Evolutionary conservation across 345 rosid genomes (phyloP).

Genomic region (Iberis pinnata): DNA sequence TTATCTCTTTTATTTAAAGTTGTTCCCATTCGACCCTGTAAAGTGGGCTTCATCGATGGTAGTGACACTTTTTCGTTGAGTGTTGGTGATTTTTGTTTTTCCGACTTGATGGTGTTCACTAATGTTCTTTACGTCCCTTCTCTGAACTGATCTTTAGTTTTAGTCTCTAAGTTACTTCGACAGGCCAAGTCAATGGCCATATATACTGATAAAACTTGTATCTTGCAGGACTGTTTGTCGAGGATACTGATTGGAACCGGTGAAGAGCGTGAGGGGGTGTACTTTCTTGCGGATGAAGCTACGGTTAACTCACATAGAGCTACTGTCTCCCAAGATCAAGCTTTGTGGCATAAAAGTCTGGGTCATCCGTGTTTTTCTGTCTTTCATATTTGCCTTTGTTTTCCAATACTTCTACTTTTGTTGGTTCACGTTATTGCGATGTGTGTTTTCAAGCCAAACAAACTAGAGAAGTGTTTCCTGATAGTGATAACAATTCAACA

Average conservation of each 20-base stretch:
- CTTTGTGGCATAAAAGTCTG: not conserved
- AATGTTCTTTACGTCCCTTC: not conserved
- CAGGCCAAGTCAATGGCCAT: not conserved
- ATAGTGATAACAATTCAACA: not conserved
- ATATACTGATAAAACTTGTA: not conserved
- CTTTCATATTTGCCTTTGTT: not conserved
- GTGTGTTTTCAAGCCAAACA: not conserved
- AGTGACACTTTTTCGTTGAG: not conserved
- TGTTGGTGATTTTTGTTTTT: not conserved
- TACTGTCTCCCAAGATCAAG: too few relatives aligned
- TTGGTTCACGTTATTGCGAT: not conserved
- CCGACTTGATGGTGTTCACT: not conserved
- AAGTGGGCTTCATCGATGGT: not conserved
- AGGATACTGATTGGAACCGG: not conserved
- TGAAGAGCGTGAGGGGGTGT: not conserved
- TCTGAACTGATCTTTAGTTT: not conserved
- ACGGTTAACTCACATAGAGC: too few relatives aligned
- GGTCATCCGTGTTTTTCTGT: not conserved
- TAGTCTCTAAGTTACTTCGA: too few relatives aligned
- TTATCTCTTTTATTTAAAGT: too few relatives aligned
- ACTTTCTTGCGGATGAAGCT: not conserved
- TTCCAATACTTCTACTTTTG: not conserved
- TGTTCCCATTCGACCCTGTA: not conserved
- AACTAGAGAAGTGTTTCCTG: not conserved
- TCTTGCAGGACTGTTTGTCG: not conserved